A percentile compares a stretch with the other conserved stretches of the same genome.
phyloP scores from a whole-genome alignment of 1,284 basidiomycete species.

The Volvariella volvacea region DNA sequence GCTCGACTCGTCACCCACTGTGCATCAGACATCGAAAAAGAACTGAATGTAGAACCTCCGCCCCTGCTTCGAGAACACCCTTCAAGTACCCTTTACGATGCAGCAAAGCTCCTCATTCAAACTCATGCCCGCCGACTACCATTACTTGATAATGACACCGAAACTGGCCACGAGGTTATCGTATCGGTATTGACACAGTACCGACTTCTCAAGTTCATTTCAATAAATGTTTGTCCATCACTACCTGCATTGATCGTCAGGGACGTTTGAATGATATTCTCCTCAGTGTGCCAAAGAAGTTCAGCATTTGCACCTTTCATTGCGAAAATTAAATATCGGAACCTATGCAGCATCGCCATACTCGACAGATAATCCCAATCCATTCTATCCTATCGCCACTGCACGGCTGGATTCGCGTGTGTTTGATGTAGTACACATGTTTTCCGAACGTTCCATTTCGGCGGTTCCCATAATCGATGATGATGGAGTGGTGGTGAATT shows the following conservation, averaged over 20 bases:
- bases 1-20: conserved; percentile 12
- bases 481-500: conserved; percentile 89
- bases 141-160: conserved; percentile 88
- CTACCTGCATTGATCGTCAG: conserved; percentile 3
- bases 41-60: conserved; percentile 87
- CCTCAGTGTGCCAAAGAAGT: conserved; percentile 69
- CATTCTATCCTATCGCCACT: conserved; percentile 87
- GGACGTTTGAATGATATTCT: conserved; percentile 1
- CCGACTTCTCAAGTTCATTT: conserved; percentile 95
- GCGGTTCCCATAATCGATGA: conserved; percentile 96
- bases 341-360: conserved; percentile 71
- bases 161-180: conserved; percentile 94
- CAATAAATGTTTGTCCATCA: conserved; percentile 80
- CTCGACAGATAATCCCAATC: conserved; percentile 41
- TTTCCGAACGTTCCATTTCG: conserved; percentile 92
- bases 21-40: conserved; percentile 83
- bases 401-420: conserved; percentile 91
- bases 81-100: conserved; percentile 82
- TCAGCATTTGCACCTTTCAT: conserved; percentile 67
- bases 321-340: conserved; percentile 88
- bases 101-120: conserved; percentile 86
- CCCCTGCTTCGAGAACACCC: conserved; percentile 90
- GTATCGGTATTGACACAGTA: conserved; percentile 97
- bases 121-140: conserved; percentile 95
- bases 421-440: conserved; percentile 98